Conservation (phyloP, 1,284 basidiomycete species). For the Melampsora larici-populina region DNA sequence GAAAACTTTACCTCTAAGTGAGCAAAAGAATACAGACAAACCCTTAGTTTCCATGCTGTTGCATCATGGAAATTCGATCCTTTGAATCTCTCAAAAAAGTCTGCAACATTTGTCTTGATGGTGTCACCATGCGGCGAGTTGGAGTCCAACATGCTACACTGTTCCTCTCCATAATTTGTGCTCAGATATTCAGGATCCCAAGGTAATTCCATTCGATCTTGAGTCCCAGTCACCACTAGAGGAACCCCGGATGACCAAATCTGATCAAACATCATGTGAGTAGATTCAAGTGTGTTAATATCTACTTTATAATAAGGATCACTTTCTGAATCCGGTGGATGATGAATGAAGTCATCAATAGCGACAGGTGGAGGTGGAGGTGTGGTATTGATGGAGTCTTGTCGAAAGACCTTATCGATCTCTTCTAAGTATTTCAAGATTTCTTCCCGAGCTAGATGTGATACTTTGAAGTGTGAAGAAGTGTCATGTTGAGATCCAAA, state of each 20-base stretch:
- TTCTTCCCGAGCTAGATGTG: conserved; percentile 22
- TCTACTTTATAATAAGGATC: conserved; percentile 21
- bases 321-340: no score
- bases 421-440: no score
- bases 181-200: conserved; percentile 47
- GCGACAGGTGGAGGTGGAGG: neutral
- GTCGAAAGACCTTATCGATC: no score
- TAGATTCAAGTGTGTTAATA: conserved; percentile 9
- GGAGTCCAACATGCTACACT: conserved; percentile 47
- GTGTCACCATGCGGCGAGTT: conserved; percentile 41
- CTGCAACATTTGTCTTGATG: conserved; percentile 21
- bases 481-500: neutral
- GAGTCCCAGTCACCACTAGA: conserved; percentile 47
- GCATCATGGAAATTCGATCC: conserved; percentile 46
- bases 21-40: neutral
- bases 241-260: no score
- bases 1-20: neutral
- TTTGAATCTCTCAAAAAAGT: conserved; percentile 34
- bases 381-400: no score
- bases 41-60: conserved; percentile 41
- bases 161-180: conserved; percentile 44
- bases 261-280: conserved; percentile 34
- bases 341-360: conserved; percentile 8
- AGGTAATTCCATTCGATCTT: neutral
- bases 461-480: conserved; percentile 8